phyloP scores from a whole-genome alignment of 2,329 filamentous ascomycete species.

The Macroventuria anomochaeta region DNA sequence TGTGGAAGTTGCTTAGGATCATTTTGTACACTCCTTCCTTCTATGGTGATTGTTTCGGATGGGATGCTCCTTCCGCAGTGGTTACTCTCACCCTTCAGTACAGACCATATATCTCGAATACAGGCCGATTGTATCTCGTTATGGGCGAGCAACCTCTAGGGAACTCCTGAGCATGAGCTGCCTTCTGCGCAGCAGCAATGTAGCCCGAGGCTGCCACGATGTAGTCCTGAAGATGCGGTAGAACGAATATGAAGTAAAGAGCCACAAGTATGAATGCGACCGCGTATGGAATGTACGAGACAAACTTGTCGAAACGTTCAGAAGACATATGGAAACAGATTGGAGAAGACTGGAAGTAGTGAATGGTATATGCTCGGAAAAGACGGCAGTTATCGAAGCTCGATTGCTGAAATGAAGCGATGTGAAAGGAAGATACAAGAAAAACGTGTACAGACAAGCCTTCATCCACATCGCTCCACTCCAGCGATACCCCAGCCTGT shows the following conservation, averaged over 20 bases:
- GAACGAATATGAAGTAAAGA: slow-evolving; percentile 16
- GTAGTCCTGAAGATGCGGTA: slow-evolving; percentile 14
- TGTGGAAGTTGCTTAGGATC: slow-evolving; percentile 9
- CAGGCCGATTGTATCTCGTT: slow-evolving; percentile 16
- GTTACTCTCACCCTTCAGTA: slow-evolving; percentile 31
- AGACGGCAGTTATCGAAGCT: slow-evolving; percentile 15
- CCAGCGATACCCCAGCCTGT: slow-evolving; percentile 7
- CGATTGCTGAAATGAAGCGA: slow-evolving; percentile 8
- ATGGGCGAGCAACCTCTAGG: slow-evolving; percentile 12
- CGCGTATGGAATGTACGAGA: slow-evolving; percentile 15
- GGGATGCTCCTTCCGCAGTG: background rate
- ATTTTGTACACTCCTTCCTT: background rate
- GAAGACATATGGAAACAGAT: slow-evolving; percentile 14
- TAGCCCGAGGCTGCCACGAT: slow-evolving; percentile 8
- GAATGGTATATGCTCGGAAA: slow-evolving; percentile 14
- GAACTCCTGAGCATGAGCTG: slow-evolving; percentile 18
- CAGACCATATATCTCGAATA: slow-evolving; percentile 46
- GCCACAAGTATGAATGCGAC: slow-evolving; percentile 4
- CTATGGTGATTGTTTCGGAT: background rate
- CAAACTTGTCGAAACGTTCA: slow-evolving; percentile 11
- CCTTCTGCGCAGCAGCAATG: slow-evolving; percentile 12
- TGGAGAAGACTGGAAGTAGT: background rate
- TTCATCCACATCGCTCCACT: slow-evolving; percentile 11
- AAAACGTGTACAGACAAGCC: slow-evolving; percentile 11
- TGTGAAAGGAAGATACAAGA: slow-evolving; percentile 4